Percentiles rank a stretch among this genome's conserved stretches.
phyloP scores from a whole-genome alignment of 352 stramenopile species.

The Phytophthora idaei region DNA sequence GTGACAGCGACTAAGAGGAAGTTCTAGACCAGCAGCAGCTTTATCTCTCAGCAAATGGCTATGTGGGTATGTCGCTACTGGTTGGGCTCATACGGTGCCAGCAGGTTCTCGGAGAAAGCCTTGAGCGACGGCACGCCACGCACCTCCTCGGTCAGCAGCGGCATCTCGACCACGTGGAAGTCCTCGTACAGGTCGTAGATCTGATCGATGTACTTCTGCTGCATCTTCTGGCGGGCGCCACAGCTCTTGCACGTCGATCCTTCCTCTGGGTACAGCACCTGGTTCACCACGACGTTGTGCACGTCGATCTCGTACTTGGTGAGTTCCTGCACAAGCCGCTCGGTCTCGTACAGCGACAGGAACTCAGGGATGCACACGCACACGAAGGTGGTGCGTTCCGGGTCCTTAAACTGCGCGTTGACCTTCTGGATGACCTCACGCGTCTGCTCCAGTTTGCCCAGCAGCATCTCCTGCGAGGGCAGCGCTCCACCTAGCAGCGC shows the following conservation, averaged over 20 bases:
- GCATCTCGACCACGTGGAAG: slow-evolving; percentile 99
- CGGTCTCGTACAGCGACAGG: slow-evolving; percentile 99
- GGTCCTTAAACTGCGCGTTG: slow-evolving; percentile 99
- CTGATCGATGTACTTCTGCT: slow-evolving; percentile 99
- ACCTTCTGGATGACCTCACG: slow-evolving; percentile 99
- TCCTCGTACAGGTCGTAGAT: slow-evolving; percentile 99
- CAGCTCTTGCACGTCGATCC: slow-evolving; percentile 92
- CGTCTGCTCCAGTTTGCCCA: slow-evolving; percentile 96
- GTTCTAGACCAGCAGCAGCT: slow-evolving; percentile 15
- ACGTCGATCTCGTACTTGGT: slow-evolving; percentile 99
- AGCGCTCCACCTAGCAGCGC: slow-evolving; percentile 75
- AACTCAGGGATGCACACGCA: slow-evolving; percentile 99
- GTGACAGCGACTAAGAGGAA: slow-evolving; percentile 60
- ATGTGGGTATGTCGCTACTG: slow-evolving; percentile 40
- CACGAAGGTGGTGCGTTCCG: slow-evolving; percentile 98
- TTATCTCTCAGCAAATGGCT: slow-evolving; percentile 16
- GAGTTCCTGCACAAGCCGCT: slow-evolving; percentile 98
- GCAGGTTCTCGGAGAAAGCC: slow-evolving; percentile 94
- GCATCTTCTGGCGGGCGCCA: slow-evolving; percentile 97
- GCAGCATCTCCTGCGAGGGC: slow-evolving; percentile 93
- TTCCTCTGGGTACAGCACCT: slow-evolving; percentile 95
- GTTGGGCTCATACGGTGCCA: slow-evolving; percentile 92
- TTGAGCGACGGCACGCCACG: slow-evolving; percentile 94
- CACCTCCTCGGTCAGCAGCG: slow-evolving; percentile 98
- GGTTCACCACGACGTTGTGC: slow-evolving; percentile 99